phyloP scores from a whole-genome alignment of 2,329 filamentous ascomycete genomes.

The Didymellaceae sp. region DNA sequence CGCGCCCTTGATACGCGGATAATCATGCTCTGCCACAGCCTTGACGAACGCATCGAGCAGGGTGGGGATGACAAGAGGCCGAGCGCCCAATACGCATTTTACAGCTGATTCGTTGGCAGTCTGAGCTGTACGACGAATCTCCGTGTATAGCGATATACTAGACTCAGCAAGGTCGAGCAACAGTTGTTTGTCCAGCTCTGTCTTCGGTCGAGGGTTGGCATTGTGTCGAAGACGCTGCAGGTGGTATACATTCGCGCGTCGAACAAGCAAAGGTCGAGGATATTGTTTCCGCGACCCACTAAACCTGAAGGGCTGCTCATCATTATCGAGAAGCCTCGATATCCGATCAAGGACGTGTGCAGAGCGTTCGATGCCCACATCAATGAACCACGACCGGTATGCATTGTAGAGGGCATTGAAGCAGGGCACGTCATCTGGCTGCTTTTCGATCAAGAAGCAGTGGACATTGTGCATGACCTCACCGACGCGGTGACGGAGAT shows the following conservation, averaged over 20 bases:
- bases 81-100: constrained; percentile 86
- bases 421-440: constrained; percentile 94
- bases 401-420: constrained; percentile 93
- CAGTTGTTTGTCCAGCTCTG: constrained; percentile 84
- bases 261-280: constrained; percentile 87
- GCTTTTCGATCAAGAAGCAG: constrained; percentile 78
- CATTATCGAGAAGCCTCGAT: constrained; percentile 80
- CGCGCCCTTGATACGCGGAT: constrained; percentile 91
- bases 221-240: constrained; percentile 94
- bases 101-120: constrained; percentile 90
- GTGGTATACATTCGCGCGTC: constrained; percentile 93
- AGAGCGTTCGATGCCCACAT: constrained; percentile 94
- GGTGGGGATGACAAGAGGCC: constrained; percentile 87
- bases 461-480: constrained; percentile 83
- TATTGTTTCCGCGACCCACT: constrained; percentile 92
- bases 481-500: constrained; percentile 80
- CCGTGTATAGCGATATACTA: constrained; percentile 88
- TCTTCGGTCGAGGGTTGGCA: constrained; percentile 83
- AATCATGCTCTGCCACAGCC: constrained; percentile 80
- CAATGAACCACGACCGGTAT: constrained; percentile 95
- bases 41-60: constrained; percentile 79
- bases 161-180: constrained; percentile 89
- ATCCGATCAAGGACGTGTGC: constrained; percentile 92
- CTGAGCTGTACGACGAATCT: constrained; percentile 93
- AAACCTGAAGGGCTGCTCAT: constrained; percentile 92